These are phyloP conservation scores for Penicillium ucsense DNA, from an alignment of 495 filamentous ascomycete species.

Conservation along the genomic window DNA sequence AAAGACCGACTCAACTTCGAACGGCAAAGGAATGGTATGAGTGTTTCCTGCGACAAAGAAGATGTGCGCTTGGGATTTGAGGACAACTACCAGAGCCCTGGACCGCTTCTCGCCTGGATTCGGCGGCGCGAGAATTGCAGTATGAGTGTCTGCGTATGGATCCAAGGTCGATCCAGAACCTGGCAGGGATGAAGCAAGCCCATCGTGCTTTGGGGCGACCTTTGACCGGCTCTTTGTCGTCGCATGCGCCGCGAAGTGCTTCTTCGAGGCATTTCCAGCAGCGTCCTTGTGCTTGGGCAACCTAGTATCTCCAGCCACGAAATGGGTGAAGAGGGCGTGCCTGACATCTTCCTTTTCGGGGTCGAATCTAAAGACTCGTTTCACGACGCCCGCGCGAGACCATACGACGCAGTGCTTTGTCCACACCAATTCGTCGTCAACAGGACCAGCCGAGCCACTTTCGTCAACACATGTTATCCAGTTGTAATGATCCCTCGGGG, in stretches of 20 bases:
- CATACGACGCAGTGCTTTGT: conserved; percentile 80
- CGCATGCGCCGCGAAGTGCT: not conserved
- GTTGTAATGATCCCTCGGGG: conserved; percentile 54
- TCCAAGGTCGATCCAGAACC: conserved; percentile 15
- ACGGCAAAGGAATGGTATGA: conserved; percentile 87
- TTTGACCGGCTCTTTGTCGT: conserved; percentile 7
- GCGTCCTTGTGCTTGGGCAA: conserved; percentile 5
- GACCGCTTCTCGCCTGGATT: conserved; percentile 19
- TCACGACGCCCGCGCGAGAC: conserved; percentile 78
- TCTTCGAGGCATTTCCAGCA: not conserved
- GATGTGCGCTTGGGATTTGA: conserved; percentile 88
- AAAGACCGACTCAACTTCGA: conserved; percentile 83
- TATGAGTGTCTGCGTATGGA: conserved; percentile 11
- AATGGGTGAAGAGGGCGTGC: conserved; percentile 77
- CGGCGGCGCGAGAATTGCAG: conserved; percentile 9
- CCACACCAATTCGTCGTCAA: conserved; percentile 77
- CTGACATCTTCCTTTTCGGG: conserved; percentile 74
- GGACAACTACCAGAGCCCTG: conserved; percentile 77
- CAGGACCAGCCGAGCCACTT: conserved; percentile 27
- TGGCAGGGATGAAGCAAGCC: conserved; percentile 6
- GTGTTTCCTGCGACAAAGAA: conserved; percentile 83
- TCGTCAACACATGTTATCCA: conserved; percentile 53
- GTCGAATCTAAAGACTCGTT: conserved; percentile 78
- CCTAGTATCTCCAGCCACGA: conserved; percentile 43
- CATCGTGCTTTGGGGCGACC: conserved; percentile 7